Conservation (phyloP, 805 yeast genomes). For the Saccharomyces jurei region DNA sequence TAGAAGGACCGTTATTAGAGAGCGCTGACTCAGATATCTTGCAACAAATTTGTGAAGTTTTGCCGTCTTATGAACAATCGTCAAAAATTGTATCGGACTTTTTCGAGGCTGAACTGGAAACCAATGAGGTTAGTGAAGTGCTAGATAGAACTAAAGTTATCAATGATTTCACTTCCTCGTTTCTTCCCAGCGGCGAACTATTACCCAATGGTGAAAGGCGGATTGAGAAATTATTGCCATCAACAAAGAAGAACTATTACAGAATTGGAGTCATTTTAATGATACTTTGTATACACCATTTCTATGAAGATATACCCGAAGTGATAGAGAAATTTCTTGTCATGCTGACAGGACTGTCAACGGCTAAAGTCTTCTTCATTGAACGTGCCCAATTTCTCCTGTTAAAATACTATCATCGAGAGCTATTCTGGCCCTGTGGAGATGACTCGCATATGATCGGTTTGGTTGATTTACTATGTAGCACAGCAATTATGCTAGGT, state of each 20-base stretch:
- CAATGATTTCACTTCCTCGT: slow-evolving; percentile 15
- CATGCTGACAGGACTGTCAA: slow-evolving; percentile 21
- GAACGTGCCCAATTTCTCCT: slow-evolving; percentile 26
- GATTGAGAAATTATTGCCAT: slow-evolving; percentile 6
- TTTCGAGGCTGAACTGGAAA: slow-evolving; percentile 12
- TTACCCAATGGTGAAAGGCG: slow-evolving; percentile 5
- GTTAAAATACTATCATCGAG: slow-evolving; percentile 8
- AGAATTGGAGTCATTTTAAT: slow-evolving; percentile 23
- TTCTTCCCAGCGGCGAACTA: slow-evolving; percentile 5
- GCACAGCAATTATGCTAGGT: slow-evolving; percentile 18
- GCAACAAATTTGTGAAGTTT: slow-evolving; percentile 4
- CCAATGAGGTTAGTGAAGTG: slow-evolving; percentile 7
- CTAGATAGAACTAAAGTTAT: slow-evolving; percentile 20
- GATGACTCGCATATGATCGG: slow-evolving; percentile 19
- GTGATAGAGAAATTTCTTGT: slow-evolving; percentile 15
- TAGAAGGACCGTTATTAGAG: slow-evolving; percentile 15
- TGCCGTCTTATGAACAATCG: slow-evolving; percentile 19
- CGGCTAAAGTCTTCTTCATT: slow-evolving; percentile 22
- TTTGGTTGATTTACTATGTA: slow-evolving; percentile 10
- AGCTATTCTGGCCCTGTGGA: slow-evolving; percentile 10
- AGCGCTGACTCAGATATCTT: not conserved
- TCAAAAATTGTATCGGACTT: slow-evolving; percentile 7
- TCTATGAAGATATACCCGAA: slow-evolving; percentile 11
- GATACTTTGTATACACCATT: slow-evolving; percentile 15
- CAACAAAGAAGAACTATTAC: slow-evolving; percentile 20